Conservation (phyloP, 2,329 filamentous ascomycete species). For the Fusarium temperatum region DNA sequence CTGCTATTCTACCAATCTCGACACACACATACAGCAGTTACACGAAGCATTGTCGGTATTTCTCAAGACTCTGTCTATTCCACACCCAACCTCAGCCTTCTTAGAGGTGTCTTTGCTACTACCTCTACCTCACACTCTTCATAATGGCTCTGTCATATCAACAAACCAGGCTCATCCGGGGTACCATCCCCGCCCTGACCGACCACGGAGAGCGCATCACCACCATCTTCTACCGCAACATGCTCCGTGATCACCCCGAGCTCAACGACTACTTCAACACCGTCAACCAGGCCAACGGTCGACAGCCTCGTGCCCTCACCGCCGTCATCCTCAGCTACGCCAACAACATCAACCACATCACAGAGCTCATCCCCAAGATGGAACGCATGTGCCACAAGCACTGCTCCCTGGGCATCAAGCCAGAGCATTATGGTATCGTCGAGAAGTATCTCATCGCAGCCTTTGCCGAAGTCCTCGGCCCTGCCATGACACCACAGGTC, state of each 20-base stretch:
- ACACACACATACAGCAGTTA: background rate
- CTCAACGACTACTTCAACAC: conserved; percentile 76
- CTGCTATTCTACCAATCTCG: background rate
- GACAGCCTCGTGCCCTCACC: conserved; percentile 48
- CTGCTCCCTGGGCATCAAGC: conserved; percentile 72
- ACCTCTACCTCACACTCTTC: background rate
- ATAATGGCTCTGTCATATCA: conserved; percentile 56
- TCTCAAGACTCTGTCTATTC: background rate
- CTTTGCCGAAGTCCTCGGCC: conserved; percentile 73
- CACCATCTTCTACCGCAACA: conserved; percentile 75
- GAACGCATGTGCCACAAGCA: conserved; percentile 76
- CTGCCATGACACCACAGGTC: conserved; percentile 69
- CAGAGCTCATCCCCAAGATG: conserved; percentile 62
- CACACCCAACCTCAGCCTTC: background rate
- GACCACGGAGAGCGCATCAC: conserved; percentile 75
- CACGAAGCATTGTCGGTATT: background rate
- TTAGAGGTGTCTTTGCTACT: background rate
- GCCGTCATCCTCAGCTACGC: conserved; percentile 73
- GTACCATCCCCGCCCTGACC: conserved; percentile 74
- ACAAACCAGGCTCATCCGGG: conserved; percentile 72
- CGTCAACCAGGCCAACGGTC: conserved; percentile 49
- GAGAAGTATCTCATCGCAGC: conserved; percentile 74
- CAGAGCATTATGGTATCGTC: conserved; percentile 76
- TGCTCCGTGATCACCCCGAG: conserved; percentile 71
- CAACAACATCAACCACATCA: conserved; percentile 71